Evolutionary conservation across 2,329 filamentous ascomycete species (phyloP).

Genomic region (Penicillium sp.): DNA sequence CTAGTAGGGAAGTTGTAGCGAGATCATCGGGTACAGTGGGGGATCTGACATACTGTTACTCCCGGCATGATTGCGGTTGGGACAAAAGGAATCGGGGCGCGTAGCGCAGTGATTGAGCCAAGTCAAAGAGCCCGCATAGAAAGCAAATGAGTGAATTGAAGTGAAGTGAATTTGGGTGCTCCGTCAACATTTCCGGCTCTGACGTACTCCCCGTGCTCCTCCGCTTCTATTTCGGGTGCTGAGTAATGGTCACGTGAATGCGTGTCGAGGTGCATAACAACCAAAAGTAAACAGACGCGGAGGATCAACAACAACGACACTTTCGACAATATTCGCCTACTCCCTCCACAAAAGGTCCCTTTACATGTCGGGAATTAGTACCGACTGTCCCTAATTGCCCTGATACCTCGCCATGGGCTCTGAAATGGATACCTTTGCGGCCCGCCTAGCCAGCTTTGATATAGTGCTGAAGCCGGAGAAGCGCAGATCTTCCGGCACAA

Average conservation of each 20-base stretch:
- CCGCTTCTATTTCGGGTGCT: conserved; percentile 2
- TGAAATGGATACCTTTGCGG: conserved; percentile 64
- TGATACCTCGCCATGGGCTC: conserved; percentile 24
- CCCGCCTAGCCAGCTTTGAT: conserved; percentile 78
- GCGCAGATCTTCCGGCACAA: conserved; percentile 65
- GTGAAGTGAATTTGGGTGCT: conserved; percentile 1
- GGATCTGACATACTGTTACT: conserved; percentile 29
- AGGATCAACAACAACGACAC: conserved; percentile 5
- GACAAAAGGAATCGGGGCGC: conserved; percentile 24
- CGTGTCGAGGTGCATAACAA: conserved; percentile 13
- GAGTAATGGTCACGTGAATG: conserved; percentile 20
- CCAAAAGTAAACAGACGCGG: conserved; percentile 20
- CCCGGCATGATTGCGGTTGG: conserved; percentile 29
- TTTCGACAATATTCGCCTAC: background rate
- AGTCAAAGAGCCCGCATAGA: conserved; percentile 26
- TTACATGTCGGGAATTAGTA: conserved; percentile 2
- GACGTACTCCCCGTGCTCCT: conserved; percentile 9
- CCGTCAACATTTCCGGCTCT: conserved; percentile 9
- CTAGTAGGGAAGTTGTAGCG: conserved; percentile 8
- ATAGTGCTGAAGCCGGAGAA: conserved; percentile 60
- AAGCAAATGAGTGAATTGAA: conserved; percentile 14
- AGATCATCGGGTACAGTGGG: conserved; percentile 11
- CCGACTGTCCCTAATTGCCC: background rate
- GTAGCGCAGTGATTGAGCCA: conserved; percentile 21
- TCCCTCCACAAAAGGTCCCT: background rate